Evolutionary conservation across 306 rosid species (phyloP).

Genomic region (Gillenia trifoliata): DNA sequence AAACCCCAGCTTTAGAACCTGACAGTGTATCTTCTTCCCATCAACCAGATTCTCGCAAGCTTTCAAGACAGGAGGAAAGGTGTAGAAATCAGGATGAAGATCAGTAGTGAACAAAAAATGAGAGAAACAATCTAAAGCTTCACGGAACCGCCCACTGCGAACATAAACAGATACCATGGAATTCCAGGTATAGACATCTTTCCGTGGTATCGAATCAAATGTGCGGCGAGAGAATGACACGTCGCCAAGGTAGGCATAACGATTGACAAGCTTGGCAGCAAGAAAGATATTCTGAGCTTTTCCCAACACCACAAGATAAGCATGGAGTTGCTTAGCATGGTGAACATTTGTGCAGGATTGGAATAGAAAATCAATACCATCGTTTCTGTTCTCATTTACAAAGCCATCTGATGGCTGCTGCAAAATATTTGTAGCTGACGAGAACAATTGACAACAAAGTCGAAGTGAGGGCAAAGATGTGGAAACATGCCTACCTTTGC

Average conservation of each 20-base stretch:
- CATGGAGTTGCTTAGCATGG: slow-evolving; percentile 40
- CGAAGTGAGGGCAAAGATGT: slow-evolving; percentile 14
- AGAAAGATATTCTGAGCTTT: slow-evolving; percentile 28
- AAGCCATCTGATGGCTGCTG: slow-evolving; percentile 18
- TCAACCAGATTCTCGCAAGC: slow-evolving; percentile 36
- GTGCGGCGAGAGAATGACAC: slow-evolving; percentile 26
- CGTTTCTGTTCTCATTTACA: slow-evolving; percentile 19
- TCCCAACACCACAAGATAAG: slow-evolving; percentile 42
- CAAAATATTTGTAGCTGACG: slow-evolving; percentile 5
- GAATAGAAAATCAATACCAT: slow-evolving; percentile 28
- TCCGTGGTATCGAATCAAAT: slow-evolving; percentile 34
- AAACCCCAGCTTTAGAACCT: slow-evolving; percentile 32
- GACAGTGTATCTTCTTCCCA: slow-evolving; percentile 45
- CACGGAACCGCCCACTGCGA: slow-evolving; percentile 28
- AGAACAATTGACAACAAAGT: slow-evolving; percentile 23
- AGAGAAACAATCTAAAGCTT: slow-evolving; percentile 35
- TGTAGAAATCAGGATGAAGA: slow-evolving; percentile 39
- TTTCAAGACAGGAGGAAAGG: slow-evolving; percentile 48
- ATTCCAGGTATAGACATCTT: slow-evolving; percentile 50
- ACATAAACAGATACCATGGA: slow-evolving; percentile 51
- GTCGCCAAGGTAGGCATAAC: slow-evolving; percentile 38
- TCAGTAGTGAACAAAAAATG: slow-evolving; percentile 25
- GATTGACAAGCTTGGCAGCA: slow-evolving; percentile 39
- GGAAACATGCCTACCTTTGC: slow-evolving; percentile 29
- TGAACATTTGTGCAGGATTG: slow-evolving; percentile 31